Evolutionary conservation across 2,329 filamentous ascomycete species (phyloP).

Genomic region (Alternaria triticina): DNA sequence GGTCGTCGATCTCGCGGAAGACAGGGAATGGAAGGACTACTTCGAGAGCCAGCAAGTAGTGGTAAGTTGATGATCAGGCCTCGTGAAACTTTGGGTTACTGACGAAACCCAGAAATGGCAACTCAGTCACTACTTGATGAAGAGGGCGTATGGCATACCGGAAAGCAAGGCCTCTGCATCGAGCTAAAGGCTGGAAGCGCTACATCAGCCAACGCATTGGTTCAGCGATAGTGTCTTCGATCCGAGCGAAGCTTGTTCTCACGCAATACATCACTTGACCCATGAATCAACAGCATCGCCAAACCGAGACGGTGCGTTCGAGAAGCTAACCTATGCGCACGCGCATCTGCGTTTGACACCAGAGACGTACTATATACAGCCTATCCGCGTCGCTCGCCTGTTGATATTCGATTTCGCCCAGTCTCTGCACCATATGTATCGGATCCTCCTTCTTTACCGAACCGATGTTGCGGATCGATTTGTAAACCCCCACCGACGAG

Average conservation of each 20-base stretch:
- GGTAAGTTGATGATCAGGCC: conserved; percentile 6
- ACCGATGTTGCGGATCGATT: conserved; percentile 54
- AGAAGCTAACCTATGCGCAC: conserved; percentile 3
- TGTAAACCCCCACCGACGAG: conserved; percentile 66
- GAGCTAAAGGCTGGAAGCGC: neutral
- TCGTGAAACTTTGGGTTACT: neutral
- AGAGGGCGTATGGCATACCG: neutral
- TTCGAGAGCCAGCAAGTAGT: conserved; percentile 19
- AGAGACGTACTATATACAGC: conserved; percentile 27
- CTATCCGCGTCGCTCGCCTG: conserved; percentile 24
- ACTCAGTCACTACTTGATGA: conserved; percentile 16
- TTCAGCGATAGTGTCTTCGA: neutral
- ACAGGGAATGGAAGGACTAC: conserved; percentile 15
- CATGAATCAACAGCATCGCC: neutral
- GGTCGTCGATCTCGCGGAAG: conserved; percentile 20
- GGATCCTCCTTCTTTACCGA: conserved; percentile 17
- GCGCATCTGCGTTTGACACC: conserved; percentile 31
- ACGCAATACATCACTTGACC: neutral
- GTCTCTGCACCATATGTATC: conserved; percentile 10
- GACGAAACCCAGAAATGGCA: conserved; percentile 23
- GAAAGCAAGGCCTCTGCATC: neutral
- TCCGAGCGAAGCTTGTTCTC: neutral
- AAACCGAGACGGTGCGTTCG: neutral
- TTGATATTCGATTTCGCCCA: conserved; percentile 25
- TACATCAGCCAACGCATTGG: neutral